These are phyloP conservation scores for Cytospora mali DNA, from an alignment of 2,329 filamentous ascomycete genomes.

Conservation along the genomic window DNA sequence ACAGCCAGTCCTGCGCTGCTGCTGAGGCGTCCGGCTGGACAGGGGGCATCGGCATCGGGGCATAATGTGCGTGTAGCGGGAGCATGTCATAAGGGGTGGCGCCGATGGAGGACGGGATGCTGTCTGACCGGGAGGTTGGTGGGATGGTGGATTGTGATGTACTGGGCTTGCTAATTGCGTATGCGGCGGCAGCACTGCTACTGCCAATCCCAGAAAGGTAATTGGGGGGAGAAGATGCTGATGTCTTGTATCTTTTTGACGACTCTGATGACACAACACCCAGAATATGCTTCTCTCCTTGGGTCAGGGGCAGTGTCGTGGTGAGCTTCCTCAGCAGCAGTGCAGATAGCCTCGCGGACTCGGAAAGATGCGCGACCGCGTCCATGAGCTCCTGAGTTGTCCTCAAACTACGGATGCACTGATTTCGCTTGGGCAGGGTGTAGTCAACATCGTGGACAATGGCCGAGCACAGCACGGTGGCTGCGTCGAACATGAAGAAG, in stretches of 20 bases:
- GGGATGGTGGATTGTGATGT: neutral
- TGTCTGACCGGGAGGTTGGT: neutral
- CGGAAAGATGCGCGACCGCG: conserved; percentile 17
- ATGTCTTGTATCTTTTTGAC: conserved; percentile 16
- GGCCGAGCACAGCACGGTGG: conserved; percentile 36
- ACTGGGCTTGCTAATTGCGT: neutral
- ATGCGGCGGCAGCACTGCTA: conserved; percentile 1
- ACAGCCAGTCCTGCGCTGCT: conserved; percentile 11
- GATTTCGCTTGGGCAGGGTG: conserved; percentile 34
- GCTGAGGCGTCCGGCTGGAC: neutral
- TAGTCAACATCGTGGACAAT: conserved; percentile 34
- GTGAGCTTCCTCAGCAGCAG: conserved; percentile 22
- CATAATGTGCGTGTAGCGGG: conserved; percentile 4
- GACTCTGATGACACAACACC: conserved; percentile 2
- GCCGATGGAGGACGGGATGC: neutral
- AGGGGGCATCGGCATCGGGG: conserved; percentile 1
- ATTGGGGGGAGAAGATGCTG: neutral
- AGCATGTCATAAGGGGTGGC: neutral
- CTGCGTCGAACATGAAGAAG: conserved; percentile 38
- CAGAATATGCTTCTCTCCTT: conserved; percentile 15
- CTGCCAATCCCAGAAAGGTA: neutral
- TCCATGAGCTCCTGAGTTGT: conserved; percentile 27
- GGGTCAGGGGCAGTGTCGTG: conserved; percentile 16
- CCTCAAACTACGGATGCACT: conserved; percentile 19
- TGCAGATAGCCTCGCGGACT: conserved; percentile 23